Evolutionary conservation across 306 rosid genomes (phyloP).

Genomic region (Casuarina equisetifolia): DNA sequence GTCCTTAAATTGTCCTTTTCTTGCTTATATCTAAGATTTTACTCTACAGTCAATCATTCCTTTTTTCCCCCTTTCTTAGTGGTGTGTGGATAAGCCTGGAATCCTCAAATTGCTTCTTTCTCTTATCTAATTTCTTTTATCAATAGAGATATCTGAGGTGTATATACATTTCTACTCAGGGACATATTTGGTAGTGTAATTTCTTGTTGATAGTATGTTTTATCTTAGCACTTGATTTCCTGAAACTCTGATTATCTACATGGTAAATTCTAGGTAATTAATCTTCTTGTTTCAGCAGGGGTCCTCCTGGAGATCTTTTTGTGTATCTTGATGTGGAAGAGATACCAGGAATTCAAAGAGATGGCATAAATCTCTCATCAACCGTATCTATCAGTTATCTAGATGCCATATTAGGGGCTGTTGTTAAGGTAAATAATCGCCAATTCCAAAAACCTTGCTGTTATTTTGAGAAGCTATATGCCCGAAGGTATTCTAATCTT

Average conservation of each 20-base stretch:
- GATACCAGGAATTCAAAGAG: slow-evolving; percentile 84
- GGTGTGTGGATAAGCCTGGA: background rate
- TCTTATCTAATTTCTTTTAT: background rate
- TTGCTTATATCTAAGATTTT: background rate
- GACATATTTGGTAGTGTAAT: background rate
- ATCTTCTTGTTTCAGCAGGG: slow-evolving; percentile 59
- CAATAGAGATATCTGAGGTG: background rate
- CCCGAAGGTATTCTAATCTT: background rate
- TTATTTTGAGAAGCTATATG: slow-evolving; percentile 4
- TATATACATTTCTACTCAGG: background rate
- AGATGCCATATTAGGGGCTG: slow-evolving; percentile 85
- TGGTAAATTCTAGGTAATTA: slow-evolving; percentile 29
- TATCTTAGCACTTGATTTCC: slow-evolving; percentile 13
- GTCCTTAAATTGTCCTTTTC: slow-evolving; percentile 3
- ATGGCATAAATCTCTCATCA: slow-evolving; percentile 81
- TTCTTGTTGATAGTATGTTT: background rate
- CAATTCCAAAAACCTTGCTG: slow-evolving; percentile 18
- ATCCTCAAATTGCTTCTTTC: slow-evolving; percentile 1
- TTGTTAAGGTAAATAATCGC: slow-evolving; percentile 53
- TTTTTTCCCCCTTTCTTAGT: background rate
- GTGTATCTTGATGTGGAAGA: slow-evolving; percentile 86
- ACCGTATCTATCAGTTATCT: slow-evolving; percentile 68
- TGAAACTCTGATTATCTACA: slow-evolving; percentile 16
- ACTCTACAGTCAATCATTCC: background rate
- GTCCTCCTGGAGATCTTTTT: slow-evolving; percentile 92